Base-by-base conservation (phyloP, 2,329 filamentous ascomycete genomes). In the Microsporum ferrugineum region DNA sequence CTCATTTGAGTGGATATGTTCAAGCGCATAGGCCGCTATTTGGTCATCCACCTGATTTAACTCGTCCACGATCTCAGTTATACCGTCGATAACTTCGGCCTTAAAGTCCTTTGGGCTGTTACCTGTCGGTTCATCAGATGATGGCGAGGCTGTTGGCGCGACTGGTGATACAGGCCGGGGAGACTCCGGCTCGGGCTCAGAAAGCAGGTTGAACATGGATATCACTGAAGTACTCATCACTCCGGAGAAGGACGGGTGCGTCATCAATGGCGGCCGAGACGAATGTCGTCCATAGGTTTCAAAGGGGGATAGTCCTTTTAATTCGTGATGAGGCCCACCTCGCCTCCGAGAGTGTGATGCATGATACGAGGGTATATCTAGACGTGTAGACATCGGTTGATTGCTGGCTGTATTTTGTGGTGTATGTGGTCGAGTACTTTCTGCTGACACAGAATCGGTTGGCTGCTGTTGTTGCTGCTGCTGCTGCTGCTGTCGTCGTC, bases 31-130 rank as follows among this genome's bases (percentile, higher is more conserved):
- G 27, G 85, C 84, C 1, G 92, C 89, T 68, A 99, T 95, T 74
- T 96, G 91, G 70, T 95, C 90, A 71, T 96, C 94, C 5, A 91
- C 91, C 71, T 92, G 88, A 66, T 88, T 87, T 61, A 99, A 86
- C 76, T 99, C 94, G 70, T 99, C 94, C 73, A 95, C 88, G 63
- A 99, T 91, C 73, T 99, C 94, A 68, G 90, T 86, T 68, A 99
- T 96, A 47, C 91, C 94, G 68, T 94, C 89, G 66, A 96, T 86
- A 31, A 97, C 88, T 74, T 97, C 94, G 12, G 89, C 89, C 63
- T 91, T 88, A 62, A 97, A 79, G 64, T 95, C 88, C 63, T 88
- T 82, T 60, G 78, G 73, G 6, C 14, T 29, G 29, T 47, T 59
- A 17, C 38, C 34, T 61, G 68, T 33, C 65, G 60, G 57, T n/a